These are phyloP conservation scores for Endotrypanum monterogeii DNA, from an alignment of 208 protist species.

Conservation along the genomic window DNA sequence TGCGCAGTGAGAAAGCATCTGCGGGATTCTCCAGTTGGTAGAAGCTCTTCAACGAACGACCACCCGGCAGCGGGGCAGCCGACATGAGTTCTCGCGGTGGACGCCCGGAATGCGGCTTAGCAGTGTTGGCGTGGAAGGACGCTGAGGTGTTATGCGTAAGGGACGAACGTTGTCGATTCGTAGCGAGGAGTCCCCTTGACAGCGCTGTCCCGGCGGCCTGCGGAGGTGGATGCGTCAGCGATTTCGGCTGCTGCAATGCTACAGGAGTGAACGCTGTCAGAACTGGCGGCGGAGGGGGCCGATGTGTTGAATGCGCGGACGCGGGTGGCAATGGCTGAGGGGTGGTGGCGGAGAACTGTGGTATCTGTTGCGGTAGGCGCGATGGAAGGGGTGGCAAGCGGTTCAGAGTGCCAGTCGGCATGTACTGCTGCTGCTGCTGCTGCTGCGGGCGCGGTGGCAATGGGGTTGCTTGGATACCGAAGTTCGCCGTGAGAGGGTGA, in stretches of 20 bases:
- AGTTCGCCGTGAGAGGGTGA: background rate
- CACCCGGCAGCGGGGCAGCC: background rate
- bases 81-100: background rate
- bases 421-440: background rate
- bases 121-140: background rate
- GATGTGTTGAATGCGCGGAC: background rate
- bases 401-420: background rate
- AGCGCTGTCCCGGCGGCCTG: background rate
- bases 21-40: conserved; percentile 38
- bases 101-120: no score
- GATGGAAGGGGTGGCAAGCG: conserved; percentile 2
- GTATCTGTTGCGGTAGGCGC: background rate
- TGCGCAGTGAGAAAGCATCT: conserved; percentile 37
- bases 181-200: background rate
- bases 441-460: background rate
- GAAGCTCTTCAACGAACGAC: conserved; percentile 32
- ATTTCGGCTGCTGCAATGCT: background rate
- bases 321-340: background rate
- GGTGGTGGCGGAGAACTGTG: background rate
- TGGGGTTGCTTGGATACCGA: background rate
- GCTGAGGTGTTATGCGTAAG: background rate
- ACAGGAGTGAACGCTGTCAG: background rate
- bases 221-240: background rate
- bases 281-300: background rate
- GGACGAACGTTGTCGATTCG: no score